A percentile compares a stretch with the other conserved stretches of the same genome.
Conservation (phyloP, 768 basidiomycete genomes). For the Hygrophoropsis aurantiaca region DNA sequence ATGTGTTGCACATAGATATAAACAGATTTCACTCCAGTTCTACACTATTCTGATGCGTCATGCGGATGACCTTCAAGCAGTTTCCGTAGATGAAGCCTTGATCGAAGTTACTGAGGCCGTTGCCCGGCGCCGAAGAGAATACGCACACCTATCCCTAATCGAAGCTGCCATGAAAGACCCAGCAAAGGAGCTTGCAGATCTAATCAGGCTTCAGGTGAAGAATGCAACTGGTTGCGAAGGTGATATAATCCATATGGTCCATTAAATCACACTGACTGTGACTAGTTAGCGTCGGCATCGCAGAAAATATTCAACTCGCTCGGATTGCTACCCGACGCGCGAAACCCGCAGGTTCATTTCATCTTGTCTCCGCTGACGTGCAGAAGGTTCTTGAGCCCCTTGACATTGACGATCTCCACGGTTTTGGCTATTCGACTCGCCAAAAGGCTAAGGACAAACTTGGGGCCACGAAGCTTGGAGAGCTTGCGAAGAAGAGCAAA, state of each 20-base stretch:
- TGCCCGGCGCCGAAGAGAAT: conserved; percentile 35
- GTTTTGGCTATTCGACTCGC: conserved; percentile 75
- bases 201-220: conserved; percentile 74
- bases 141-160: conserved; percentile 8
- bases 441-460: conserved; percentile 83
- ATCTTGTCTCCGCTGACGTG: conserved; percentile 59
- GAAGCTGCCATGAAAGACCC: conserved; percentile 43
- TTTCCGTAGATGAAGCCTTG: conserved; percentile 94
- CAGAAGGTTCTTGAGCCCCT: conserved; percentile 60
- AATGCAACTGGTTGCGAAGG: conserved; percentile 86
- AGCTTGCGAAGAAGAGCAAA: conserved; percentile 64
- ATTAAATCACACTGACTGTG: neutral
- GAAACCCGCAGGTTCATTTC: conserved; percentile 87
- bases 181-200: conserved; percentile 78
- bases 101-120: conserved; percentile 79
- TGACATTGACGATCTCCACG: conserved; percentile 79
- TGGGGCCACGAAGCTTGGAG: conserved; percentile 67
- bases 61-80: conserved; percentile 91
- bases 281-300: conserved; percentile 87
- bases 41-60: conserved; percentile 90
- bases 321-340: conserved; percentile 88
- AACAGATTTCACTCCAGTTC: conserved; percentile 79
- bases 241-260: conserved; percentile 22
- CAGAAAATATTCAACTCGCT: conserved; percentile 89
- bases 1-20: conserved; percentile 57